phyloP scores from a whole-genome alignment of 495 filamentous ascomycete species.

The Delitschia confertaspora region DNA sequence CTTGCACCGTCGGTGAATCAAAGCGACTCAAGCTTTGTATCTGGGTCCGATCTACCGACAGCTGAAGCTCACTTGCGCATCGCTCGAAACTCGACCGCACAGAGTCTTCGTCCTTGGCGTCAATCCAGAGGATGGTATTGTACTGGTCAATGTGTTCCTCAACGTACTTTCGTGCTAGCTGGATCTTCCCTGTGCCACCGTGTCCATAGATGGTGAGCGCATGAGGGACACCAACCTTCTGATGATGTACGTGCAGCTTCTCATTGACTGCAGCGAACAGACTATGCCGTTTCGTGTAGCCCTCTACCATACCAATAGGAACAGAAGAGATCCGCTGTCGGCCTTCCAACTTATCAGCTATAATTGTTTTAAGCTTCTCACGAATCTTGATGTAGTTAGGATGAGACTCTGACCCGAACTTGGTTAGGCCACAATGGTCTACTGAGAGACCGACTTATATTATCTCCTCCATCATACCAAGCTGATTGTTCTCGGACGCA shows the following conservation, averaged over 20 bases:
- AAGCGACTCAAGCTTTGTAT: conserved; percentile 20
- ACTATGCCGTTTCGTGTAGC: conserved; percentile 8
- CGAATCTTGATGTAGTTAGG: neutral
- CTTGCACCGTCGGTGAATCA: conserved; percentile 17
- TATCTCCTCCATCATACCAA: neutral
- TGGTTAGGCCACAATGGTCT: neutral
- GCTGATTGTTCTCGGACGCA: conserved; percentile 1
- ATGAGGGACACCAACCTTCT: neutral
- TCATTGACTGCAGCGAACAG: conserved; percentile 8
- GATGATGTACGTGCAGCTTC: conserved; percentile 7
- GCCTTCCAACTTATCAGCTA: too few species aligned
- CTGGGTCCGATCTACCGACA: conserved; percentile 17
- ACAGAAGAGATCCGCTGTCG: conserved; percentile 7
- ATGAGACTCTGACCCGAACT: neutral
- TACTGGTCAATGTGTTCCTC: conserved; percentile 23
- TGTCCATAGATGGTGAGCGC: conserved; percentile 4
- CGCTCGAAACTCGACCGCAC: conserved; percentile 29
- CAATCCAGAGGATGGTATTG: conserved; percentile 29
- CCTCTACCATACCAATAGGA: conserved; percentile 4
- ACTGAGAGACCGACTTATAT: conserved; percentile 1
- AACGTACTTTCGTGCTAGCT: conserved; percentile 25
- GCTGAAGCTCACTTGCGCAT: conserved; percentile 26
- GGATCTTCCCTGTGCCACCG: conserved; percentile 4
- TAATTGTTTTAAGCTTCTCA: neutral
- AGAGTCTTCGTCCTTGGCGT: conserved; percentile 25